A percentile compares a stretch with the other conserved stretches of the same genome.
phyloP scores from a whole-genome alignment of 2,329 filamentous ascomycete species.

The Nakataea oryzae region DNA sequence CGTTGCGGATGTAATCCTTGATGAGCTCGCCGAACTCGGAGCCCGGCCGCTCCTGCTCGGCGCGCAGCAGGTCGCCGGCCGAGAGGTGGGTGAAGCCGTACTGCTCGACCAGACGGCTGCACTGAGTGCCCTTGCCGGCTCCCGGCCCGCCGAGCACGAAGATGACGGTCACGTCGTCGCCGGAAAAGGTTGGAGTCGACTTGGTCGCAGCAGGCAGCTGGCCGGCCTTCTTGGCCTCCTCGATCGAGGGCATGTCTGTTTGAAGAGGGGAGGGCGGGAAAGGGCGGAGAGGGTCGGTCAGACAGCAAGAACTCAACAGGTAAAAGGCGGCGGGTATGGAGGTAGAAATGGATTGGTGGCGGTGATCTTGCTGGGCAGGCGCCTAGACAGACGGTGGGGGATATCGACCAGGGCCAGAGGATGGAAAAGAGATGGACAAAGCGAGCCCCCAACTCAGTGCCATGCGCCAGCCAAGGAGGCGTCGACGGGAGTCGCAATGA shows the following conservation, averaged over 20 bases:
- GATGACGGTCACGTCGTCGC: slow-evolving; percentile 74
- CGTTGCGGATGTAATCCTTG: slow-evolving; percentile 85
- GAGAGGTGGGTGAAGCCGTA: slow-evolving; percentile 91
- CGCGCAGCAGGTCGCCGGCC: slow-evolving; percentile 85
- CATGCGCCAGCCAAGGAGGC: not conserved
- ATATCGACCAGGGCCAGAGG: not conserved
- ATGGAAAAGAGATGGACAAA: not conserved
- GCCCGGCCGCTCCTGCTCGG: slow-evolving; percentile 80
- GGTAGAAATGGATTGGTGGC: too few relatives aligned
- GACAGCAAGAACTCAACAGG: not conserved
- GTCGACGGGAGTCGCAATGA: not conserved
- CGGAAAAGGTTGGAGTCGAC: slow-evolving; percentile 59
- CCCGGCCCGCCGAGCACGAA: slow-evolving; percentile 95
- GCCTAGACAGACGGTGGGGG: too few relatives aligned
- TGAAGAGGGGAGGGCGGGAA: slow-evolving; percentile 6
- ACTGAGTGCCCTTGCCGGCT: slow-evolving; percentile 94
- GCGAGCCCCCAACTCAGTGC: not conserved
- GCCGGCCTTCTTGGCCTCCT: slow-evolving; percentile 26
- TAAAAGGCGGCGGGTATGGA: too few relatives aligned
- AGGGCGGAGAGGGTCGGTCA: slow-evolving; percentile 4
- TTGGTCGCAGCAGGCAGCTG: slow-evolving; percentile 41
- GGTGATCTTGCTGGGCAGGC: too few relatives aligned
- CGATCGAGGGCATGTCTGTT: slow-evolving; percentile 28
- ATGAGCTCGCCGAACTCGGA: slow-evolving; percentile 90
- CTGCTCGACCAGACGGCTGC: slow-evolving; percentile 72